A percentile compares a stretch with the other conserved stretches of the same genome.
Conservation (phyloP, 192 early-diverging fungal species). For the Chytriomyces confervae region DNA sequence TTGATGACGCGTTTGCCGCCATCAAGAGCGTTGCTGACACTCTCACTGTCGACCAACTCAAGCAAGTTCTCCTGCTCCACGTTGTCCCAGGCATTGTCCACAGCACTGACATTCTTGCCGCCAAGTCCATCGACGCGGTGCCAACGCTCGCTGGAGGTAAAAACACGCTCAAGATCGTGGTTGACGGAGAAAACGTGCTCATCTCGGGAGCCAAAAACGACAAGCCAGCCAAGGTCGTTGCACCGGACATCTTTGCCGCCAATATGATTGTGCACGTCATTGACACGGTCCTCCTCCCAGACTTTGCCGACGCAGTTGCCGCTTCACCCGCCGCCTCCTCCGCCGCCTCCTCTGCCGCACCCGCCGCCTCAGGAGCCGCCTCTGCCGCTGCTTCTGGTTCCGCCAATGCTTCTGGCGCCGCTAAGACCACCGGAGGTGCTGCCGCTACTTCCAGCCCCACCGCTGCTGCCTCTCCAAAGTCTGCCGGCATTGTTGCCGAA, state of each 20-base stretch:
- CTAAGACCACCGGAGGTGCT: too few species aligned
- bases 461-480: too few species aligned
- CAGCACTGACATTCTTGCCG: slow-evolving; percentile 13
- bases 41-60: slow-evolving; percentile 37
- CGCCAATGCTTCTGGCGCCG: too few species aligned
- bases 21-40: slow-evolving; percentile 34
- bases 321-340: too few species aligned
- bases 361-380: too few species aligned
- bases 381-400: too few species aligned
- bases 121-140: not conserved
- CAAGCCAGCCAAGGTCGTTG: slow-evolving; percentile 44
- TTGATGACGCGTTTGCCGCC: slow-evolving; percentile 30
- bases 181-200: slow-evolving; percentile 31
- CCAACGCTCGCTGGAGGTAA: not conserved
- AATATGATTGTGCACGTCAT: slow-evolving; percentile 56
- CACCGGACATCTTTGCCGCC: slow-evolving; percentile 46
- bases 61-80: slow-evolving; percentile 45
- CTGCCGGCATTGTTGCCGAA: too few species aligned
- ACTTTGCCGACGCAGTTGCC: too few species aligned
- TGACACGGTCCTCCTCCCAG: slow-evolving; percentile 53
- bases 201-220: slow-evolving; percentile 45
- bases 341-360: too few species aligned
- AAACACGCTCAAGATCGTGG: slow-evolving; percentile 22
- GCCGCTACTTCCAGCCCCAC: too few species aligned
- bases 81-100: slow-evolving; percentile 41